phyloP scores from a whole-genome alignment of 495 filamentous ascomycete genomes.

The Penicillium crystallinum region DNA sequence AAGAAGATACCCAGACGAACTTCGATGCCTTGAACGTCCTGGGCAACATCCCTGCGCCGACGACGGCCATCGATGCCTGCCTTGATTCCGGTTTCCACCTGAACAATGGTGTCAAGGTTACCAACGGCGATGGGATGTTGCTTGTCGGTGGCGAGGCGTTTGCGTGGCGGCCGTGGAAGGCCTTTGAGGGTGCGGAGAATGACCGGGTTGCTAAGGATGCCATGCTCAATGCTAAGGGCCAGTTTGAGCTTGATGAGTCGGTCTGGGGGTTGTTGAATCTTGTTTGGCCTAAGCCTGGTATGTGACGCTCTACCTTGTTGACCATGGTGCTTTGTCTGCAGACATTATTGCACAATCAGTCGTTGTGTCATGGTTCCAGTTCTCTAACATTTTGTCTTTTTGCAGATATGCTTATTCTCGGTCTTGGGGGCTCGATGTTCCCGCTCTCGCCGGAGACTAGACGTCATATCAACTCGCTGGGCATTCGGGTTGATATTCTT shows the following conservation, averaged over 20 bases:
- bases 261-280: conserved; percentile 72
- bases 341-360: not conserved
- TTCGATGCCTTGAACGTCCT: conserved; percentile 74
- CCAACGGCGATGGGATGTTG: conserved; percentile 61
- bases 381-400: conserved; percentile 14
- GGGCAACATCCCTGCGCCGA: conserved; percentile 65
- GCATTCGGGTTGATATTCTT: conserved; percentile 80
- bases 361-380: too few relatives aligned
- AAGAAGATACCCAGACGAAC: conserved; percentile 67
- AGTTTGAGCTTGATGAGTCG: conserved; percentile 68
- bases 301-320: conserved; percentile 21
- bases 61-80: conserved; percentile 78
- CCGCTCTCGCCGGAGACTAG: conserved; percentile 74
- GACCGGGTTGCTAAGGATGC: conserved; percentile 29
- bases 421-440: conserved; percentile 67
- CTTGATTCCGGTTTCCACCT: conserved; percentile 73
- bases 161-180: conserved; percentile 74
- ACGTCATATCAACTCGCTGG: conserved; percentile 64
- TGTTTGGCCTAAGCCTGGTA: conserved; percentile 90
- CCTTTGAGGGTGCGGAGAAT: conserved; percentile 19
- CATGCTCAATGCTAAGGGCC: conserved; percentile 69
- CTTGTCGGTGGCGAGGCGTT: conserved; percentile 85
- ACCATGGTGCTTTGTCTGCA: conserved; percentile 4
- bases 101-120: conserved; percentile 67
- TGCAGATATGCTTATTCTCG: conserved; percentile 84